Percentiles rank a stretch among this genome's conserved stretches.
These are phyloP conservation scores for Agrocybe chaxingu DNA, from an alignment of 768 basidiomycete genomes.

Conservation along the genomic window DNA sequence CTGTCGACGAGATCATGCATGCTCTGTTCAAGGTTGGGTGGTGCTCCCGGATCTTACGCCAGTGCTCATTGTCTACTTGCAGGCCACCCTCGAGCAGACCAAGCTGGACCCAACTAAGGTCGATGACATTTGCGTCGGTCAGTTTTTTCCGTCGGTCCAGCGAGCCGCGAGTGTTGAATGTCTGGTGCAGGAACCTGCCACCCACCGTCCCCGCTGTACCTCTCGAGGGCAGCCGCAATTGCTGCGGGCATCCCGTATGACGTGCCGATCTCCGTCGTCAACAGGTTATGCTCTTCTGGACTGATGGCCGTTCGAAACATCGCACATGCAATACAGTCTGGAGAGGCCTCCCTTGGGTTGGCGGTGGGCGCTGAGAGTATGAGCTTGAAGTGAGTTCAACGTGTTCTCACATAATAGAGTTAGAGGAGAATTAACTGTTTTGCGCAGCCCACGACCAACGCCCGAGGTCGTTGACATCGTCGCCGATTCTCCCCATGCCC, in stretches of 20 bases:
- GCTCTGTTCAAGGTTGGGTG: slow-evolving; percentile 69
- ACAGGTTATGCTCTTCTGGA: slow-evolving; percentile 92
- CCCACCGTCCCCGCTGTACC: slow-evolving; percentile 75
- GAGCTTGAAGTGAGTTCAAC: slow-evolving; percentile 61
- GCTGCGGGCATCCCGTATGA: slow-evolving; percentile 85
- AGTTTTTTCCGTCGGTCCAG: slow-evolving; percentile 15
- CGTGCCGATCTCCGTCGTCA: slow-evolving; percentile 87
- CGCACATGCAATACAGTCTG: slow-evolving; percentile 80
- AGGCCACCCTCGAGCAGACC: slow-evolving; percentile 69
- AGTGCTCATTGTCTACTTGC: slow-evolving; percentile 1
- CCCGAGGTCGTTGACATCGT: slow-evolving; percentile 63
- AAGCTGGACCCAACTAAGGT: slow-evolving; percentile 67
- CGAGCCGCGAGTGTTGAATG: neutral
- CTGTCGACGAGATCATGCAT: slow-evolving; percentile 83
- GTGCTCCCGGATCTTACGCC: neutral
- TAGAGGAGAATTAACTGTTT: neutral
- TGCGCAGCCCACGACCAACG: slow-evolving; percentile 64
- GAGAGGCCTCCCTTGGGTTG: slow-evolving; percentile 84
- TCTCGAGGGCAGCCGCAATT: slow-evolving; percentile 83
- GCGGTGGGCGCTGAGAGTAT: slow-evolving; percentile 84
- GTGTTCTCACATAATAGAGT: neutral
- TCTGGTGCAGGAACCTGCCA: slow-evolving; percentile 68
- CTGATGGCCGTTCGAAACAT: slow-evolving; percentile 91
- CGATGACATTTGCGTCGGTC: slow-evolving; percentile 84
- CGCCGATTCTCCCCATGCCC: slow-evolving; percentile 56